Evolutionary conservation across 768 basidiomycete species (phyloP), one percentile per base, ranked within the genome.

Genomic region (Crepidotus variabilis): DNA sequence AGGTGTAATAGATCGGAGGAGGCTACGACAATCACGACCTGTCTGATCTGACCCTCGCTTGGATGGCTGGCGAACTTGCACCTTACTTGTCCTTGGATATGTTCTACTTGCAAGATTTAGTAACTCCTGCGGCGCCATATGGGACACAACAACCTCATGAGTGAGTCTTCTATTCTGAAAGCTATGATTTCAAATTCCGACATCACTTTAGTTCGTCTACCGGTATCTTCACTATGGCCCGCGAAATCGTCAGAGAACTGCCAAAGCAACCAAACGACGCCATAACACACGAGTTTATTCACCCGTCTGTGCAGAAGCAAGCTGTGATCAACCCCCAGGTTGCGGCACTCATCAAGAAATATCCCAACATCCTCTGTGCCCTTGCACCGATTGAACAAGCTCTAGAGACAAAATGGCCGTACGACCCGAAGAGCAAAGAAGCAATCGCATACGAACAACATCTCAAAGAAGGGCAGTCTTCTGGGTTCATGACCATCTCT

Each of bases 21-120:
- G 88, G 88, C 36, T 90, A 82, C 67, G 65, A 75, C 24, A 74
- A 81, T 46, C 88, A 88, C 65, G 88, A 90, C 61, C 67, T 90
- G 24, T 77, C 88, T 0, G 86, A 88, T 63, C 46, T 89, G 22
- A 78, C 83, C 13, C 70, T 90, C 50, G 68, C 70, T 45, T 87
- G 85, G 86, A 86, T 87, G 83, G 76, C 75, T 52, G 79, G 84
- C 3, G 79, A 87, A 57, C 69, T 89, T 28, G 74, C 70, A 34
- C 73, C 79, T 47, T 78, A 83, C 13, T 67, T 90, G 32, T 80
- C 80, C 2, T 63, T 89, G 52, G 84, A 90, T 62, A 60, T 74
- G 32, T 59, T 69, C 9, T 88, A 90, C 59, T 57, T 88, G 7
- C 64, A 64, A 39, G 72, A 75, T 11, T 74, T 85, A 16, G 71